These are phyloP conservation scores for Fraxinus americana DNA, from an alignment of 257 asterid species.

Conservation along the genomic window DNA sequence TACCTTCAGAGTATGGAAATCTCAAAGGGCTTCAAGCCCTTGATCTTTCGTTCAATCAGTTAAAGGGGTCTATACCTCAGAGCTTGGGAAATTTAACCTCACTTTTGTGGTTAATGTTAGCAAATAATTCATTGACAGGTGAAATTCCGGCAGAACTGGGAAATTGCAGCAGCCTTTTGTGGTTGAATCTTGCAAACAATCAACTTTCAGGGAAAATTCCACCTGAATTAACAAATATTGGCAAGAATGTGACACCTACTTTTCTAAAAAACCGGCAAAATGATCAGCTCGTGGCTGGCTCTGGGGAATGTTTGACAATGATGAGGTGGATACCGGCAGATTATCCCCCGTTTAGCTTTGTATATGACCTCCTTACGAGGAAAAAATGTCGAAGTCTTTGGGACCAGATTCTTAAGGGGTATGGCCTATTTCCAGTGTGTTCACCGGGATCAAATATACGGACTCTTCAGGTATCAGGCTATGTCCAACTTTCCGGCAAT, in stretches of 20 bases:
- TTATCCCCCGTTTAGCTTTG: slow-evolving; percentile 81
- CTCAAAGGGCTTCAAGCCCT: slow-evolving; percentile 72
- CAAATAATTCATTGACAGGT: slow-evolving; percentile 65
- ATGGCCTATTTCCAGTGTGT: slow-evolving; percentile 78
- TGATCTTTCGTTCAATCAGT: slow-evolving; percentile 75
- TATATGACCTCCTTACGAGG: slow-evolving; percentile 63
- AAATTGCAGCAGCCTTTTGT: slow-evolving; percentile 75
- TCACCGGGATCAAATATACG: slow-evolving; percentile 59
- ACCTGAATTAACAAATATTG: slow-evolving; percentile 54
- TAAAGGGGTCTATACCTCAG: slow-evolving; percentile 63
- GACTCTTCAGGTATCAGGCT: slow-evolving; percentile 60
- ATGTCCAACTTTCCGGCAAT: slow-evolving; percentile 76
- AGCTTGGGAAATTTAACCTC: slow-evolving; percentile 69
- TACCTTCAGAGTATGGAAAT: slow-evolving; percentile 74
- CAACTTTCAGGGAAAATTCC: slow-evolving; percentile 62
- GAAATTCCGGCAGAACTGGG: slow-evolving; percentile 75
- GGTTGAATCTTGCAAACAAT: slow-evolving; percentile 82
- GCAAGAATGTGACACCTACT: slow-evolving; percentile 52
- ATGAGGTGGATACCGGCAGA: slow-evolving; percentile 92
- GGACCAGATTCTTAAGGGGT: slow-evolving; percentile 72
- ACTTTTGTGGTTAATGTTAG: slow-evolving; percentile 88
- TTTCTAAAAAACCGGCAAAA: slow-evolving; percentile 53
- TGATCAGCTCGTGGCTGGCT: slow-evolving; percentile 54
- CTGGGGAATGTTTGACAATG: slow-evolving; percentile 84
- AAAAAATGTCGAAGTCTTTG: slow-evolving; percentile 70